A percentile compares a stretch with the other conserved stretches of the same genome.
phyloP scores from a whole-genome alignment of 2,329 filamentous ascomycete genomes.

The Penicillium sp. region DNA sequence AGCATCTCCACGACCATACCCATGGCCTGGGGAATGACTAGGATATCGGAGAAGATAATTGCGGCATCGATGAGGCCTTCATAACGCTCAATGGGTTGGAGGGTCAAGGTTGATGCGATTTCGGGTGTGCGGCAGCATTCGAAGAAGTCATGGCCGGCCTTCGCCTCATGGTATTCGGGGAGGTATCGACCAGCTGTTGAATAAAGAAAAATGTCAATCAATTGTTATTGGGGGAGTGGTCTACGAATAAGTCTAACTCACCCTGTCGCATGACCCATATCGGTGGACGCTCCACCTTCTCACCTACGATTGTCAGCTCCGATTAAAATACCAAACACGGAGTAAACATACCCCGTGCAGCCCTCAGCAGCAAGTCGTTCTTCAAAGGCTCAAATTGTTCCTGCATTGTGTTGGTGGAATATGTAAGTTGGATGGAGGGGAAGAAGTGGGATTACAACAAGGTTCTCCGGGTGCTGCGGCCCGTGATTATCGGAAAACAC shows the following conservation, averaged over 20 bases:
- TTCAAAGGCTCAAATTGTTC: conserved; percentile 77
- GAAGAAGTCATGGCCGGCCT: conserved; percentile 90
- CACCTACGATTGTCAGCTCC: conserved; percentile 56
- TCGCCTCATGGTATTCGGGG: conserved; percentile 95
- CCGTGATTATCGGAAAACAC: conserved; percentile 11
- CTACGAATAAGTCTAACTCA: conserved; percentile 44
- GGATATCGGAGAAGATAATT: conserved; percentile 98
- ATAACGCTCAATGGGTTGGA: conserved; percentile 92
- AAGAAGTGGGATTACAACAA: conserved; percentile 19
- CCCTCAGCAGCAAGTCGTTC: conserved; percentile 88
- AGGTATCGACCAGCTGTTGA: conserved; percentile 85
- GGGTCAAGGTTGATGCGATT: conserved; percentile 86
- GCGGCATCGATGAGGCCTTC: conserved; percentile 88
- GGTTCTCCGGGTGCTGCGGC: conserved; percentile 21
- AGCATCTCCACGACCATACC: conserved; percentile 99
- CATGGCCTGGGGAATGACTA: conserved; percentile 96
- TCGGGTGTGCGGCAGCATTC: conserved; percentile 93
- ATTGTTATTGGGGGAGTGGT: neutral
- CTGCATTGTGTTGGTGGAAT: conserved; percentile 54
- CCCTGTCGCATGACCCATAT: conserved; percentile 99
- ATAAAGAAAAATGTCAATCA: conserved; percentile 8
- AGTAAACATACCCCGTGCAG: conserved; percentile 71
- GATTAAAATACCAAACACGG: neutral
- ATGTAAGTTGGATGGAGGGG: conserved; percentile 25
- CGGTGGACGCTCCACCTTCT: conserved; percentile 87